Evolutionary conservation across 2,329 filamentous ascomycete species (phyloP).

Genomic region (Penicillium thymicola): DNA sequence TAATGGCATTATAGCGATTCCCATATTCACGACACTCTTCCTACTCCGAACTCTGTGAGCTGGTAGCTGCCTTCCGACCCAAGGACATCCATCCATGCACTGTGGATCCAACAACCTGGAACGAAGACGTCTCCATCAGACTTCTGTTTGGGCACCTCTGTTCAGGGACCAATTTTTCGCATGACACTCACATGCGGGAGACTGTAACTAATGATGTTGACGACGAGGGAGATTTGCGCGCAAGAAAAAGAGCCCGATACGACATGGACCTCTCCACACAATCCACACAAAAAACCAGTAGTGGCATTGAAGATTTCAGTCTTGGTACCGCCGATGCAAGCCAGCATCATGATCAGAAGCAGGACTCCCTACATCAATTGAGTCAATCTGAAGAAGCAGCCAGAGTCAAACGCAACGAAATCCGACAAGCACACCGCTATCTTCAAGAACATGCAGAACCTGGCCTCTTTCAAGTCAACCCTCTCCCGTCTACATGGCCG

Average conservation of each 20-base stretch:
- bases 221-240: slow-evolving; percentile 15
- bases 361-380: not conserved
- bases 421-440: slow-evolving; percentile 27
- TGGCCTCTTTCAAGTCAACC: slow-evolving; percentile 21
- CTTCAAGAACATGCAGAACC: slow-evolving; percentile 22
- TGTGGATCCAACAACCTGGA: slow-evolving; percentile 63
- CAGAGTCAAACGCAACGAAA: slow-evolving; percentile 21
- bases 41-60: slow-evolving; percentile 69
- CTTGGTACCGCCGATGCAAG: not conserved
- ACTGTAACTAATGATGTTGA: slow-evolving; percentile 21
- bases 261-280: slow-evolving; percentile 16
- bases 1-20: slow-evolving; percentile 52
- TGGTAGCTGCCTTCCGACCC: slow-evolving; percentile 67
- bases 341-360: not conserved
- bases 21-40: slow-evolving; percentile 90
- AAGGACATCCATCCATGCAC: slow-evolving; percentile 82
- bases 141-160: slow-evolving; percentile 70
- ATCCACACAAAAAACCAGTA: slow-evolving; percentile 20
- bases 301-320: slow-evolving; percentile 6
- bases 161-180: slow-evolving; percentile 56
- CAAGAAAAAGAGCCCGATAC: slow-evolving; percentile 19
- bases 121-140: slow-evolving; percentile 59
- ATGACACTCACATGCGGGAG: slow-evolving; percentile 61
- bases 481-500: slow-evolving; percentile 30
- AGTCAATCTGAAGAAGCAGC: slow-evolving; percentile 5